Evolutionary conservation across 2,329 filamentous ascomycete species (phyloP).

Genomic region (Tolypocladium nubicola): DNA sequence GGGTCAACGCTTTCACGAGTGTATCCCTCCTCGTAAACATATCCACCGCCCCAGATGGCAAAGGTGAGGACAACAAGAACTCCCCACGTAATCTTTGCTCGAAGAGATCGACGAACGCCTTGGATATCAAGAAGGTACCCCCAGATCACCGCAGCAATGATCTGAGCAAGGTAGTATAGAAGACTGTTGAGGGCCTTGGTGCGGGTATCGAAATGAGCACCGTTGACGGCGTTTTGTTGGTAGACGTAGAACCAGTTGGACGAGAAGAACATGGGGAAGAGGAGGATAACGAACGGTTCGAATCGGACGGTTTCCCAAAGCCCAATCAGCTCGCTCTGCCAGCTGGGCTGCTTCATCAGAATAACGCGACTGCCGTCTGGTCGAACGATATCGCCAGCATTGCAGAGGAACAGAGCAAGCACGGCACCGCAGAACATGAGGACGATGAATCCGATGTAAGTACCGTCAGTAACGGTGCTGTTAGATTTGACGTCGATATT

Average conservation of each 20-base stretch:
- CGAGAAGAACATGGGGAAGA: constrained; percentile 43
- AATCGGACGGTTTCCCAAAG: constrained; percentile 61
- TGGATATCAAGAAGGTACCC: constrained; percentile 50
- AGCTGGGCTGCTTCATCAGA: constrained; percentile 82
- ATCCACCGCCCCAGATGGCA: constrained; percentile 74
- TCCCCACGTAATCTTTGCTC: constrained; percentile 53
- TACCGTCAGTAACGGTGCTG: constrained; percentile 58
- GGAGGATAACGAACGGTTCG: constrained; percentile 61
- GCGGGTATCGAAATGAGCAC: constrained; percentile 41
- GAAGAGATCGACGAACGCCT: constrained; percentile 62
- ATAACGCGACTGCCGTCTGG: constrained; percentile 71
- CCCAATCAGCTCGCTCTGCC: constrained; percentile 68
- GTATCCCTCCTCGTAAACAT: constrained; percentile 52
- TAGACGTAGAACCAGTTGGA: constrained; percentile 47
- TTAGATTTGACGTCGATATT: constrained; percentile 46
- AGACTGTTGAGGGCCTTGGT: constrained; percentile 42
- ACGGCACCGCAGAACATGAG: constrained; percentile 65
- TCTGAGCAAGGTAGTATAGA: constrained; percentile 46
- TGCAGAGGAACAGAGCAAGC: constrained; percentile 58
- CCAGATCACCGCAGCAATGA: constrained; percentile 39
- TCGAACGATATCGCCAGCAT: constrained; percentile 63
- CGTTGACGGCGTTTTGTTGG: constrained; percentile 48
- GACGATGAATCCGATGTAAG: constrained; percentile 83
- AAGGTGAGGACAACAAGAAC: constrained; percentile 61
- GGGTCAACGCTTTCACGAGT: neutral